Percentiles rank a stretch among this genome's conserved stretches.
Evolutionary conservation across 2,329 filamentous ascomycete genomes (phyloP).

Genomic region (Lachnellula suecica): DNA sequence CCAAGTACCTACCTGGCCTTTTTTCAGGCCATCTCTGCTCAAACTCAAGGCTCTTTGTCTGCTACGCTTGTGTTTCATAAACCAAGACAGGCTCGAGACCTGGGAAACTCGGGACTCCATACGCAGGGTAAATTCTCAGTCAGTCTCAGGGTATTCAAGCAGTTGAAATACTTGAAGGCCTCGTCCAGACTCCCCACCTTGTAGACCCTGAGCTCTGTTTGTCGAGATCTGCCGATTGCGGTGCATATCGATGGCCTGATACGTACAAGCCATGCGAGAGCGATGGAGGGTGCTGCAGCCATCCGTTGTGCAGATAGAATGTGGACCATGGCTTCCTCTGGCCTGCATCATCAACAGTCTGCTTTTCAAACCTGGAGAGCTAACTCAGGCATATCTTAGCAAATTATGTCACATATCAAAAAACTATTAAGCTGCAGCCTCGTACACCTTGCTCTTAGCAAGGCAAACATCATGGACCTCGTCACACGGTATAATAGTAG

Average conservation of each 20-base stretch:
- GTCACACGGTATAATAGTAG: slow-evolving; percentile 19
- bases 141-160: slow-evolving; percentile 18
- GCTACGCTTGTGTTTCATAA: slow-evolving; percentile 20
- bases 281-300: slow-evolving; percentile 13
- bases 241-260: slow-evolving; percentile 17
- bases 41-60: slow-evolving; percentile 22
- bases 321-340: background rate
- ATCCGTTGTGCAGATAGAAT: slow-evolving; percentile 8
- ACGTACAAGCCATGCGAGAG: slow-evolving; percentile 15
- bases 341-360: background rate
- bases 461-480: slow-evolving; percentile 18
- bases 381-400: background rate
- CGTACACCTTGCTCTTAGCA: background rate
- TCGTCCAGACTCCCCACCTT: slow-evolving; percentile 9
- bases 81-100: slow-evolving; percentile 21
- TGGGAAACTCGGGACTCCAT: slow-evolving; percentile 19
- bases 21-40: slow-evolving; percentile 4
- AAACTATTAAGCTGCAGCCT: slow-evolving; percentile 1
- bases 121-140: slow-evolving; percentile 10
- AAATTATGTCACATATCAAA: slow-evolving; percentile 6
- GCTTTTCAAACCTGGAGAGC: background rate
- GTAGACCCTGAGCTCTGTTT: slow-evolving; percentile 15
- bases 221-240: slow-evolving; percentile 13
- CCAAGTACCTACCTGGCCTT: background rate
- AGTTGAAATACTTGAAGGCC: slow-evolving; percentile 10